Conservation (phyloP, 495 filamentous ascomycete genomes). For the Neurospora sp. region DNA sequence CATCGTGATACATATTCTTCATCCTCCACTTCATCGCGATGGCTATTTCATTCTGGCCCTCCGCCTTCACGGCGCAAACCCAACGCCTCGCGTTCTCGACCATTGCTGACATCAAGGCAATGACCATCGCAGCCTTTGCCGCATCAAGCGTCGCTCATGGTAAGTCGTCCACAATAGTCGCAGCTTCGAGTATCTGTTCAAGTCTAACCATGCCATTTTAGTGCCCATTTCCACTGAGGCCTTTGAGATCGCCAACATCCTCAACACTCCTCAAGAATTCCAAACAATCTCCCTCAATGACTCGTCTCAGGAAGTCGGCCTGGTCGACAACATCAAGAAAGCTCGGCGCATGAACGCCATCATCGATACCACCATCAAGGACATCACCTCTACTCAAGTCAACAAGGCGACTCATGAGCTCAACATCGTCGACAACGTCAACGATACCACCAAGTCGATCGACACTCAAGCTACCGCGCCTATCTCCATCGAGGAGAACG, state of each 20-base stretch:
- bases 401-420: background rate
- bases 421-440: background rate
- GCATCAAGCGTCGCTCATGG: background rate
- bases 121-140: background rate
- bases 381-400: background rate
- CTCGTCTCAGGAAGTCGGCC: background rate
- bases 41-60: background rate
- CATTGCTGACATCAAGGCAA: background rate
- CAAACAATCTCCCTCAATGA: background rate
- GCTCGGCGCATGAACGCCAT: background rate
- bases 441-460: background rate
- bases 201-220: background rate
- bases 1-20: background rate
- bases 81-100: background rate
- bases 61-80: background rate
- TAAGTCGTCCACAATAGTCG: background rate
- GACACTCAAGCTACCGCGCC: background rate
- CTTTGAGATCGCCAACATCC: background rate
- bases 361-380: background rate
- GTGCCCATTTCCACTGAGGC: background rate
- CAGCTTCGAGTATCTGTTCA: background rate
- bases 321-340: background rate
- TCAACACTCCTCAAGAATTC: background rate
- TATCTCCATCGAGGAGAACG: background rate
- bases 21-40: background rate